phyloP scores from a whole-genome alignment of 352 stramenopile genomes.

The Pythium volutum region DNA sequence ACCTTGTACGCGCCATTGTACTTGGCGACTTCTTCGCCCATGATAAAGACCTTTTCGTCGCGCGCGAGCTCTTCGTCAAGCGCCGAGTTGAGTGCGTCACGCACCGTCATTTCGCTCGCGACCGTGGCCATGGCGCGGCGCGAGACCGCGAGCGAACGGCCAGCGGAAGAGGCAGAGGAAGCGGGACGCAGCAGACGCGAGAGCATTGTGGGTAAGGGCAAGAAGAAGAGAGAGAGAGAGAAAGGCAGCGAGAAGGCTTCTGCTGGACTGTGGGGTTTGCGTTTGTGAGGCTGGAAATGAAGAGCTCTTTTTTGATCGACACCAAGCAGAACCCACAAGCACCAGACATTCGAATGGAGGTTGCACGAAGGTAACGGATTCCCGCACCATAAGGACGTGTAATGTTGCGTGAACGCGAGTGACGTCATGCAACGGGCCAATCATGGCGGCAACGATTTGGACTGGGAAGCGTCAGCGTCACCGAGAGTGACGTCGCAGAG shows the following conservation, averaged over 20 bases:
- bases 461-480: not conserved
- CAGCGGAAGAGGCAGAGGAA: not conserved
- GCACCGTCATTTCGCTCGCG: conserved; percentile 92
- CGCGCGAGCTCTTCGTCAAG: conserved; percentile 99
- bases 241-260: not conserved
- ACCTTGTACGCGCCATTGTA: conserved; percentile 99
- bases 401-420: conserved; percentile 17
- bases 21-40: conserved; percentile 98
- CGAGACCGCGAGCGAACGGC: conserved; percentile 22
- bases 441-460: not conserved
- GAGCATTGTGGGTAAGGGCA: conserved; percentile 27
- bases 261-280: conserved; percentile 18
- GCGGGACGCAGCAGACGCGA: conserved; percentile 43
- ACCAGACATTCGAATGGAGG: conserved; percentile 10
- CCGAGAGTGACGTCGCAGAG: not conserved
- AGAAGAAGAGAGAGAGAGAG: conserved; percentile 6
- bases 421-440: conserved; percentile 26
- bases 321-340: conserved; percentile 32
- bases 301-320: not conserved
- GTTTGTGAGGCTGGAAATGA: not conserved
- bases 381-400: conserved; percentile 5
- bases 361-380: conserved; percentile 21
- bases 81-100: conserved; percentile 98
- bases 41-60: conserved; percentile 94
- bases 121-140: conserved; percentile 76